These are phyloP conservation scores for Petrea volubilis DNA, from an alignment of 257 asterid genomes.

Conservation along the genomic window DNA sequence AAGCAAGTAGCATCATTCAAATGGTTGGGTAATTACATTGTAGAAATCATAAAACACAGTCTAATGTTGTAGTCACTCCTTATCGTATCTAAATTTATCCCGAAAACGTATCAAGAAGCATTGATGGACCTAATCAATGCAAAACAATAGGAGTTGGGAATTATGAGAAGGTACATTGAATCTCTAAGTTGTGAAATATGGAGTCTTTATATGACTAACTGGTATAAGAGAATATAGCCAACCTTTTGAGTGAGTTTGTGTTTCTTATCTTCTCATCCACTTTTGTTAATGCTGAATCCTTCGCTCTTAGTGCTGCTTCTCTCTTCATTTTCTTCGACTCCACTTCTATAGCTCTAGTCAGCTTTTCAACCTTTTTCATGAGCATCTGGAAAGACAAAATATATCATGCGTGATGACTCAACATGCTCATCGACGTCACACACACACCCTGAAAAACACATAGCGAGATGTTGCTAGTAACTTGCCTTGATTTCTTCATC, in stretches of 20 bases:
- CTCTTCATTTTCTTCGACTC: slow-evolving; percentile 70
- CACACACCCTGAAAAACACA: background rate
- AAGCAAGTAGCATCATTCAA: slow-evolving; percentile 25
- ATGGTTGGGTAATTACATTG: slow-evolving; percentile 28
- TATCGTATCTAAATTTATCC: background rate
- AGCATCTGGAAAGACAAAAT: slow-evolving; percentile 53
- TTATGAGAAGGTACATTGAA: background rate
- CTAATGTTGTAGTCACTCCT: slow-evolving; percentile 1
- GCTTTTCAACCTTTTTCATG: slow-evolving; percentile 60
- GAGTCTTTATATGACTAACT: too few species aligned
- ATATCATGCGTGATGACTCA: background rate
- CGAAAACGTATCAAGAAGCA: slow-evolving; percentile 31
- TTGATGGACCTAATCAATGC: slow-evolving; percentile 34
- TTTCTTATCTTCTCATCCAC: slow-evolving; percentile 40
- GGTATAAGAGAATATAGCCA: background rate
- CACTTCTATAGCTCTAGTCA: slow-evolving; percentile 63
- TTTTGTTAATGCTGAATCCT: slow-evolving; percentile 38
- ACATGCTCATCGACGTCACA: slow-evolving; percentile 2
- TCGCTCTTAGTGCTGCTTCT: slow-evolving; percentile 63
- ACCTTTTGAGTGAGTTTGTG: slow-evolving; percentile 54
- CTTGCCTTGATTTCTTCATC: slow-evolving; percentile 79
- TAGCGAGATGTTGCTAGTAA: background rate
- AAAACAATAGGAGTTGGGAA: slow-evolving; percentile 6
- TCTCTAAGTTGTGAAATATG: background rate
- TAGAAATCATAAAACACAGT: slow-evolving; percentile 18